Conservation (phyloP, 106 monocot genomes). For the Xerophyta viscosa region DNA sequence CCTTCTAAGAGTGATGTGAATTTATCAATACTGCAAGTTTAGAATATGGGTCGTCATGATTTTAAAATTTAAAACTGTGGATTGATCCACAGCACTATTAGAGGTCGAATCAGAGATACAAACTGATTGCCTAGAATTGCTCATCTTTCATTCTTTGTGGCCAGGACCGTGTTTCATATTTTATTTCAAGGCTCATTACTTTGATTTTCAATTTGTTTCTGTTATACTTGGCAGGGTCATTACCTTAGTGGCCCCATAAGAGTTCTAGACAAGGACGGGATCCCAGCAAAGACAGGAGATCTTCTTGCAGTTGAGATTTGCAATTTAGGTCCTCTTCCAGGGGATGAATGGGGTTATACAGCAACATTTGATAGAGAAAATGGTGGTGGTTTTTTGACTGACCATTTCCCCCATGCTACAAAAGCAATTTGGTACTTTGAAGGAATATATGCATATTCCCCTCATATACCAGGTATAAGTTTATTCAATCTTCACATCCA, state of each 20-base stretch:
- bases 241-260: constrained; percentile 73
- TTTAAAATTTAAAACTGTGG: too few species aligned
- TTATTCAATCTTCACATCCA: neutral
- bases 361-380: constrained; percentile 80
- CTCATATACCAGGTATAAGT: constrained; percentile 64
- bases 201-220: neutral
- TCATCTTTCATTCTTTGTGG: too few species aligned
- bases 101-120: too few species aligned
- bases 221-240: constrained; percentile 40
- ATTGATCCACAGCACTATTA: too few species aligned
- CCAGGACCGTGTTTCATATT: neutral
- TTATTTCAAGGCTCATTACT: neutral
- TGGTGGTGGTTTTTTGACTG: constrained; percentile 90
- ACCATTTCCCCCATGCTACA: constrained; percentile 76
- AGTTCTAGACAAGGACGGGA: constrained; percentile 49
- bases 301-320: constrained; percentile 81
- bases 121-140: too few species aligned
- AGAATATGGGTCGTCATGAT: too few species aligned
- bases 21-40: too few species aligned
- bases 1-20: too few species aligned
- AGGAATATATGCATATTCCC: constrained; percentile 87
- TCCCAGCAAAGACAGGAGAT: constrained; percentile 70
- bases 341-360: constrained; percentile 91
- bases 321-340: constrained; percentile 81
- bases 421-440: constrained; percentile 97